Percentiles rank a stretch among this genome's conserved stretches.
phyloP scores from a whole-genome alignment of 208 protist species.

The Naegleria fowleri region DNA sequence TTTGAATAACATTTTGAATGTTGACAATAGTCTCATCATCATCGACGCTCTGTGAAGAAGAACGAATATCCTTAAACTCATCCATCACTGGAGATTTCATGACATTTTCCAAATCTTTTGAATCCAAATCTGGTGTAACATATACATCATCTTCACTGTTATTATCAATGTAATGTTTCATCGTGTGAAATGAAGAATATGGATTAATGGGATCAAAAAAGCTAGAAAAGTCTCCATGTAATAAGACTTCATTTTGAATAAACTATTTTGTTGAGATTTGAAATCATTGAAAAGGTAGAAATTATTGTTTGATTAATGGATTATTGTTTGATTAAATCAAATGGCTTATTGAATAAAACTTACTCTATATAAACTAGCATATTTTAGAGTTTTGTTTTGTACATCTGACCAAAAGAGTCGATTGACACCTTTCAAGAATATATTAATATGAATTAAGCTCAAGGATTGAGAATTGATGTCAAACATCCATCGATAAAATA shows the following conservation, averaged over 20 bases:
- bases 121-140: not conserved
- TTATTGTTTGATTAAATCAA: too few species aligned
- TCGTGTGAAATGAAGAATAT: not conserved
- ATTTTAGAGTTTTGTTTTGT: not conserved
- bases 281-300: too few species aligned
- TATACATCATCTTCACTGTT: not conserved
- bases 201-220: not conserved
- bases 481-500: constrained; percentile 19
- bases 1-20: not conserved
- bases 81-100: not conserved
- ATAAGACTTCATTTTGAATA: not conserved
- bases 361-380: not conserved
- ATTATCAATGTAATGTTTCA: too few species aligned
- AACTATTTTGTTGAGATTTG: not conserved
- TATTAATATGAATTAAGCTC: not conserved
- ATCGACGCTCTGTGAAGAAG: not conserved
- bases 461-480: not conserved
- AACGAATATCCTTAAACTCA: not conserved
- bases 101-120: not conserved
- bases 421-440: constrained; percentile 9
- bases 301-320: too few species aligned
- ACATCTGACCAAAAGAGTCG: constrained; percentile 24
- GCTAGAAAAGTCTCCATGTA: not conserved
- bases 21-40: not conserved
- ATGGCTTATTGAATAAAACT: not conserved